A percentile compares a stretch with the other conserved stretches of the same genome.
Conservation (phyloP, 768 basidiomycete genomes). For the Amanita pseudoporphyria region DNA sequence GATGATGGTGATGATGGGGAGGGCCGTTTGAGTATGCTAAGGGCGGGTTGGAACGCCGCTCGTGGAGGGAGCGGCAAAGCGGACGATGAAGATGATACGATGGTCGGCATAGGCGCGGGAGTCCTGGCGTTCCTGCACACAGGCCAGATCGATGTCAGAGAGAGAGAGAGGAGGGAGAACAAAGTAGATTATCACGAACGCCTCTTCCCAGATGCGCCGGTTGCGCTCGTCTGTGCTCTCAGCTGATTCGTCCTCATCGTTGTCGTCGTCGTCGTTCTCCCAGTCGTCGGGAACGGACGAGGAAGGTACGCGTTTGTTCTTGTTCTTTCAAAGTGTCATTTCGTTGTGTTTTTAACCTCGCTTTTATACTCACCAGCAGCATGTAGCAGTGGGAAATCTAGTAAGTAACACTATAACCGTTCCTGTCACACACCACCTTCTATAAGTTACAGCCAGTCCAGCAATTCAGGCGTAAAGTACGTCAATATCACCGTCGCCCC, state of each 20-base stretch:
- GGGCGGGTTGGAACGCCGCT: constrained; percentile 47
- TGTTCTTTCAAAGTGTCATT: not conserved
- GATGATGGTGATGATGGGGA: constrained; percentile 23
- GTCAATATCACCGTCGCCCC: constrained; percentile 97
- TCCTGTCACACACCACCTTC: not conserved
- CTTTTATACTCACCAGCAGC: not conserved
- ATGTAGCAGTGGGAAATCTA: no score
- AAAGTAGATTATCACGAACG: constrained; percentile 35
- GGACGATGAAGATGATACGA: constrained; percentile 34
- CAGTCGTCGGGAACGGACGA: constrained; percentile 37
- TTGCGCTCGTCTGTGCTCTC: constrained; percentile 29
- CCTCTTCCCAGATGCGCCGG: constrained; percentile 57
- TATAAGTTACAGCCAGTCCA: constrained; percentile 60
- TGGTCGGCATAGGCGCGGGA: constrained; percentile 59
- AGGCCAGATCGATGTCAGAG: no score
- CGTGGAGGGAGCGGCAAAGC: constrained; percentile 39
- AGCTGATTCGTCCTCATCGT: constrained; percentile 14
- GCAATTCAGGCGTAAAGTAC: constrained; percentile 95
- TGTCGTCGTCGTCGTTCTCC: constrained; percentile 46
- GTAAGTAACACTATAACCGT: no score
- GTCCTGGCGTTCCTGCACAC: constrained; percentile 41
- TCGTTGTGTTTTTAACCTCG: no score
- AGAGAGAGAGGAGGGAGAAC: no score
- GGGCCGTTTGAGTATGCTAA: constrained; percentile 70
- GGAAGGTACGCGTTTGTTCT: constrained; percentile 6